Evolutionary conservation across 441 rosid species (phyloP), one percentile per base, ranked within the genome.

Genomic region (Populus hybrid): DNA sequence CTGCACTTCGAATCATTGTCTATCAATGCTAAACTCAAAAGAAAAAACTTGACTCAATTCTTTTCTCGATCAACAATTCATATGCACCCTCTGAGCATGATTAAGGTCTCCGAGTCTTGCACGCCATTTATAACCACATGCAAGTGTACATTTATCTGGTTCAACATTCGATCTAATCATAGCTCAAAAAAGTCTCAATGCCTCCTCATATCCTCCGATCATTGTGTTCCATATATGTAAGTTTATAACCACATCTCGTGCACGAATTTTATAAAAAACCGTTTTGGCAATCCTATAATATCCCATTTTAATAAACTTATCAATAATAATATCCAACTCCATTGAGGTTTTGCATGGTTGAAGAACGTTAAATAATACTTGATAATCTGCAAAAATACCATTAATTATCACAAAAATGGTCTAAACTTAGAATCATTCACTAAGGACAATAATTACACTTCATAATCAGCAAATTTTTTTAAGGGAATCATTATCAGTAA

Each of bases 1-100:
- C 97, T 94, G 3, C 97, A 93, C 77, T 89, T 91, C 6, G 97
- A 85, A 23, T 86, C 90, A 91, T 86, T 89, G 59, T 89, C 91
- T 7, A 94, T 88, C 21, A 94, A 87, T 5, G 98, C 95, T 2
- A 93, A 74, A 84, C 84, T 72, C 81, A 94, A 76, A 73, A 94
- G 89, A 70, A 78, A 74, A 78, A 26, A 1, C 89, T 91, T 42
- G 80, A 75, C 68, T 87, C 90, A 70, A 86, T 80, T 79, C 78
- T 70, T 16, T 75, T 81, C 36, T 86, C 86, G 2, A 75, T 77
- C 88, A 94, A 86, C 86, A 89, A 50, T 36, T 82, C 74, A 38
- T 40, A 71, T 93, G 94, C 70, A 90, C 87, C 98, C 95, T 88
- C 35, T 72, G 77, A 1, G 93, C 94, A 73, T 83, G 85, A 77